Percentiles rank a stretch among this genome's conserved stretches.
Evolutionary conservation across 352 stramenopile genomes (phyloP).

Genomic region (Globisporangium nodosum): DNA sequence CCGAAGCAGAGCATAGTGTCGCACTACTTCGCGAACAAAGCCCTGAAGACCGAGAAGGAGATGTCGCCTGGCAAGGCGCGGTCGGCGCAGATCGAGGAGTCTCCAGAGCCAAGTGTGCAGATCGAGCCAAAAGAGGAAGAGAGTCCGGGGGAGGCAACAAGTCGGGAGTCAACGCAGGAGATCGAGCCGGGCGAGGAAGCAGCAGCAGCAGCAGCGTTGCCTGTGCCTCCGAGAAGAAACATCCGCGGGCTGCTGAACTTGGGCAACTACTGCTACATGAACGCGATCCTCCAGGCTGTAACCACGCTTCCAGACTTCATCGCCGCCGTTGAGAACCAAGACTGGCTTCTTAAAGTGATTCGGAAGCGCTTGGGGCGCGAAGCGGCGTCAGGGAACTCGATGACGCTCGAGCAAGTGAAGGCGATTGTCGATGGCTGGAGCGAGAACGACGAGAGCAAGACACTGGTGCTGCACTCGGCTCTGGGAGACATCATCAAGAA

Average conservation of each 20-base stretch:
- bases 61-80: background rate
- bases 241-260: constrained; percentile 92
- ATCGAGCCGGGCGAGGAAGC: constrained; percentile 4
- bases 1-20: constrained; percentile 26
- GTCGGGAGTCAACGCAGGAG: constrained; percentile 15
- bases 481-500: constrained; percentile 53
- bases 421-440: constrained; percentile 43
- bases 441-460: constrained; percentile 37
- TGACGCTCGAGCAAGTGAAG: constrained; percentile 42
- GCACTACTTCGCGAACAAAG: constrained; percentile 36
- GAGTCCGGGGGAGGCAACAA: constrained; percentile 1
- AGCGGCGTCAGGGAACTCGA: constrained; percentile 13
- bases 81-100: background rate
- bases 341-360: constrained; percentile 55
- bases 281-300: constrained; percentile 88
- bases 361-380: constrained; percentile 31
- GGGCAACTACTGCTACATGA: constrained; percentile 93
- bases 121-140: constrained; percentile 4
- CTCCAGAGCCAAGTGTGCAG: background rate
- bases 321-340: constrained; percentile 37
- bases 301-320: constrained; percentile 67
- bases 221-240: constrained; percentile 2
- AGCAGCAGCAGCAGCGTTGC: background rate
- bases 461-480: constrained; percentile 46
- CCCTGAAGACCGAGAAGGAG: constrained; percentile 6